phyloP scores from a whole-genome alignment of 164 flowering plant genomes.

The Kalanchoe fedtschenkoi region DNA sequence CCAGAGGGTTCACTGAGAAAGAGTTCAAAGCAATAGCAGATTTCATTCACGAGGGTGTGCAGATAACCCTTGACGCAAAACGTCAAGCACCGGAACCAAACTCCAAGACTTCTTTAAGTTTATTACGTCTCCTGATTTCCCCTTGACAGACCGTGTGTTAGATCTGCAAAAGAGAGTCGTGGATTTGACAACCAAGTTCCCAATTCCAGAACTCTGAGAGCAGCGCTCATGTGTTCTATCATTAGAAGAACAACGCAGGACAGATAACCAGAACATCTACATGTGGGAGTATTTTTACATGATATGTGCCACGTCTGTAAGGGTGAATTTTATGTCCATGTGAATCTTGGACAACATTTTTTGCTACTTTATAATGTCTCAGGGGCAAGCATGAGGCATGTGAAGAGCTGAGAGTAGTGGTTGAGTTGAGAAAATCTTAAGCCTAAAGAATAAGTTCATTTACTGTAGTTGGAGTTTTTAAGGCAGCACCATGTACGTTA shows the following conservation, averaged over 20 bases:
- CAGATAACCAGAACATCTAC: too few species aligned
- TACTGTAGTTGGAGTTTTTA: too few species aligned
- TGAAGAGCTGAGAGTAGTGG: too few species aligned
- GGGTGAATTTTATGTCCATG: too few species aligned
- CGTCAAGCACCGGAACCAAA: slow-evolving; percentile 51
- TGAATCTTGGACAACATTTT: too few species aligned
- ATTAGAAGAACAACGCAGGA: not conserved
- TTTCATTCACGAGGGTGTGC: slow-evolving; percentile 79
- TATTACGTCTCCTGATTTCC: slow-evolving; percentile 49
- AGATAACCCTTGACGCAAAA: slow-evolving; percentile 63
- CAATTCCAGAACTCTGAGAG: slow-evolving; percentile 64
- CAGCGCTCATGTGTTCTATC: not conserved
- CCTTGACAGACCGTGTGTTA: slow-evolving; percentile 30
- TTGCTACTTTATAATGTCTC: too few species aligned
- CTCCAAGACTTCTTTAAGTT: slow-evolving; percentile 77
- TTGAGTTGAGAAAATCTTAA: too few species aligned
- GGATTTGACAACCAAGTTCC: slow-evolving; percentile 63
- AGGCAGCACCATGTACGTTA: too few species aligned
- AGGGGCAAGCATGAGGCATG: too few species aligned
- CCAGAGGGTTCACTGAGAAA: slow-evolving; percentile 67
- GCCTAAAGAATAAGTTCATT: too few species aligned
- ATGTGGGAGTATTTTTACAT: too few species aligned
- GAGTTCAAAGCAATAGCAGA: slow-evolving; percentile 65
- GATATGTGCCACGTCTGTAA: too few species aligned
- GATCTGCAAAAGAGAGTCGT: slow-evolving; percentile 65